Evolutionary conservation across 129 eudicot genomes (phyloP).

Genomic region (Saussurea involucrata): DNA sequence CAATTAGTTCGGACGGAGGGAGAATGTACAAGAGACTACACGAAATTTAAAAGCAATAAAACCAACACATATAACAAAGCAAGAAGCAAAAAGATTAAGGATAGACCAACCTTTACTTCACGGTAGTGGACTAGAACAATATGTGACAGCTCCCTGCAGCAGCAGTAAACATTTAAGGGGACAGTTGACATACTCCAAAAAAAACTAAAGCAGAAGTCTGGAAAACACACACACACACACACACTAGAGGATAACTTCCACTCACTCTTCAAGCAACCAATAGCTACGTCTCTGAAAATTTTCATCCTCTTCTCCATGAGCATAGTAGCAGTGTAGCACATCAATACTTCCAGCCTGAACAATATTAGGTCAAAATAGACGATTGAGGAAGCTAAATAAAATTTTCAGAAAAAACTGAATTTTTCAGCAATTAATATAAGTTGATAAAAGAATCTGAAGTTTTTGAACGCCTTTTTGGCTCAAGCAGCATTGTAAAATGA

Average conservation of each 20-base stretch:
- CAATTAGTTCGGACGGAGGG: neutral
- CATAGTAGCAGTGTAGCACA: conserved; percentile 97
- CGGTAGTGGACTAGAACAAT: conserved; percentile 97
- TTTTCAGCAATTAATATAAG: neutral
- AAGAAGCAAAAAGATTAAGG: neutral
- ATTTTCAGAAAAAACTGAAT: conserved; percentile 1
- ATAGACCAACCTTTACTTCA: conserved; percentile 78
- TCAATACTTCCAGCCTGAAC: conserved; percentile 95
- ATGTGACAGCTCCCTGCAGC: conserved; percentile 81
- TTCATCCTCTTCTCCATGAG: conserved; percentile 96
- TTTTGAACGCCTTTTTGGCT: neutral
- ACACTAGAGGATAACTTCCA: conserved; percentile 14
- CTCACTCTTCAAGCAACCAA: conserved; percentile 99
- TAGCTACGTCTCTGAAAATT: conserved; percentile 98
- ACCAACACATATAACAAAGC: neutral
- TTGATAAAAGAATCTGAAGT: neutral
- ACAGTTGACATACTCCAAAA: neutral
- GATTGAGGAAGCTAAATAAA: conserved; percentile 5
- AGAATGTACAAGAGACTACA: conserved; percentile 10
- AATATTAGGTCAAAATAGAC: conserved; percentile 14
- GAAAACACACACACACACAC: neutral
- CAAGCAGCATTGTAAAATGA: neutral
- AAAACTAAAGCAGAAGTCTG: too few relatives aligned
- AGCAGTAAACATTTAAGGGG: conserved; percentile 27
- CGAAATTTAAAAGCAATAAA: neutral